Evolutionary conservation across 169 alveolate genomes (phyloP).

Genomic region (Eimeria tenella): DNA sequence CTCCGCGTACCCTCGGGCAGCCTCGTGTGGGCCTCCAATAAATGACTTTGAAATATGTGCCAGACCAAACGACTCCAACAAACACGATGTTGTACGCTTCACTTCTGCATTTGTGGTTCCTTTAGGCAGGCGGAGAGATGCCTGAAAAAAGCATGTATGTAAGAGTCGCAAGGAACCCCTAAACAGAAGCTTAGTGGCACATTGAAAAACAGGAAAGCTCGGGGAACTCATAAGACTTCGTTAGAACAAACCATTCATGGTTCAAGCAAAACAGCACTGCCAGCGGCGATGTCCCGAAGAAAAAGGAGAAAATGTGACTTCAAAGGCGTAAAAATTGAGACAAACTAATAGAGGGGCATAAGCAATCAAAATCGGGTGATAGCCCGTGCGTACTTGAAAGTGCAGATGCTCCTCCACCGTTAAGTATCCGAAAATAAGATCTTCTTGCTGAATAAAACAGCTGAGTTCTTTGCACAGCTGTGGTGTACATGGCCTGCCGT

Average conservation of each 20-base stretch:
- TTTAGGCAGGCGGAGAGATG: slow-evolving; percentile 53
- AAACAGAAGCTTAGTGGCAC: too few relatives aligned
- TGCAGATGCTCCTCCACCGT: slow-evolving; percentile 86
- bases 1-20: slow-evolving; percentile 62
- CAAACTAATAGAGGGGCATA: too few relatives aligned
- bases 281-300: too few relatives aligned
- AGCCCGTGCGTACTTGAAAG: slow-evolving; percentile 58
- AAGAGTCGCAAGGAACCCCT: too few relatives aligned
- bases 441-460: slow-evolving; percentile 92
- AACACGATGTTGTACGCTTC: slow-evolving; percentile 37
- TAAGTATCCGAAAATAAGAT: slow-evolving; percentile 86
- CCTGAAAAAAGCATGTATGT: neutral
- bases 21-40: slow-evolving; percentile 62
- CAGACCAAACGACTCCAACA: slow-evolving; percentile 63
- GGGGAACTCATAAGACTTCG: too few relatives aligned
- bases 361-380: neutral
- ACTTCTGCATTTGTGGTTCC: slow-evolving; percentile 48
- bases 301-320: too few relatives aligned
- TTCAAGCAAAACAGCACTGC: neutral
- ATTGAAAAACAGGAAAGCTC: too few relatives aligned
- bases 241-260: neutral
- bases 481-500: slow-evolving; percentile 76
- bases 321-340: too few relatives aligned
- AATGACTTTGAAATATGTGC: slow-evolving; percentile 59
- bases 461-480: slow-evolving; percentile 82